Base-by-base conservation (phyloP, 2,329 filamentous ascomycete genomes). In the Arthrobotrys entomopaga region DNA sequence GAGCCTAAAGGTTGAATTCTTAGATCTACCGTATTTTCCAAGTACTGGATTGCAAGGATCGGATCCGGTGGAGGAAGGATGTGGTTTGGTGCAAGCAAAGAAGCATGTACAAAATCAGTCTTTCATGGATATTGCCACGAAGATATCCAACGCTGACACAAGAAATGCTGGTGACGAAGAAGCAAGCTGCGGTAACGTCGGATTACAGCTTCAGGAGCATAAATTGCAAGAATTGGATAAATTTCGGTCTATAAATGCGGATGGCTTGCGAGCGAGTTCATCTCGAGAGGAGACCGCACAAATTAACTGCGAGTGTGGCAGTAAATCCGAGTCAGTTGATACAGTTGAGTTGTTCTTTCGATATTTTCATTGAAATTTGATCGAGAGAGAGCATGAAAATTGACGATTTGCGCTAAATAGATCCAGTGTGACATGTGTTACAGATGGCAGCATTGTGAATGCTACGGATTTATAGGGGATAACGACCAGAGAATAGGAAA, bases 391-490 rank as follows among this genome's bases (percentile, higher is more conserved):
- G 7, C 7, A 34, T 0, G 6, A 4, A 15, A 7, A 48, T 10
- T 10, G 3, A 19, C n/a, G n/a, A 29, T 29, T 46, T 20, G 6
- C 29, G 10, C 22, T 20, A 40, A 26, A 4, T 19, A 77, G 76
- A 72, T 79, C 42, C 76, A 76, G 63, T 79, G 78, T 50, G 77
- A 78, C 20, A 73, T 73, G 38, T 79, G 78, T 16, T 54, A 78
- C 54, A 69, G 57, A 16, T 78, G 77, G 76, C 78, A 79, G 40
- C 78, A 79, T 43, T 75, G 66, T 40, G 61, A 79, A 61, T 79
- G 78, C 29, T 79, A 79, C 65, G 78, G 78, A 22, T 79, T 77
- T 63, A 26, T 46, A 40, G 75, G 71, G 1, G 48, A 73, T 5
- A 43, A 76, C 42, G 78, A 79, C 49, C 53, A 57, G 10, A 67